Base-by-base conservation (phyloP, 176 grass and related monocot genomes). In the Triticum aestivum region DNA sequence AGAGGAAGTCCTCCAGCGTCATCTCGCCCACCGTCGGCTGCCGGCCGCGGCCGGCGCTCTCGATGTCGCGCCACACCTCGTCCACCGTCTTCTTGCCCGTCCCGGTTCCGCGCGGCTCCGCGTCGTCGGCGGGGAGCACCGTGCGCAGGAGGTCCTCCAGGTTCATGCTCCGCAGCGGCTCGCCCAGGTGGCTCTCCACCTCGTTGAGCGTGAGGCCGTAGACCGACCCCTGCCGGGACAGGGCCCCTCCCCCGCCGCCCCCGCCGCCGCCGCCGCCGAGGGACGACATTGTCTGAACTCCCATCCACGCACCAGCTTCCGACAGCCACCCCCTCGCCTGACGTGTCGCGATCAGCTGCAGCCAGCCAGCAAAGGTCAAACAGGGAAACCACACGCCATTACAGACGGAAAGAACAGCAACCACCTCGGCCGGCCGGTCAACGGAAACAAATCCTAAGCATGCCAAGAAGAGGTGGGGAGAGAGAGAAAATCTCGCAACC, bases 1-100 rank as follows among this genome's bases (percentile, higher is more conserved):
- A 89, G 44, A 98, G 87, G 84, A 98, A 98, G 78, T 94, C 93
- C 85, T 98, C 92, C 11, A 98, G 92, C 54, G 93, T 98, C 93
- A 98, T 98, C 87, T 98, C 93, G 27, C 91, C 93, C 54, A 98
- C 86, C 15, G 87, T 83, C 9, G 66, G 51, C n/a, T 87, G 93
- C 4, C 86, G 70, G 38, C 59, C 83, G 54, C 79, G 65, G 78
- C 83, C 37, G 70, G 82, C 69, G 86, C 78, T 85, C 86, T 98
- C 89, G 78, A 98, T 98, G 87, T 95, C 93, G 65, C 91, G 90
- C 95, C 95, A 98, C 26, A 95, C 93, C 85, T 98, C 91, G 61
- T 95, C 95, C 66, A 95, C 95, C 38, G 93, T 98, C 89, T 92
- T 98, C 78, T 86, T 98, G 78, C 80, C 83, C 11, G 56, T 37